Evolutionary conservation across 2,329 filamentous ascomycete species (phyloP).

Genomic region (Bertia moriformis): DNA sequence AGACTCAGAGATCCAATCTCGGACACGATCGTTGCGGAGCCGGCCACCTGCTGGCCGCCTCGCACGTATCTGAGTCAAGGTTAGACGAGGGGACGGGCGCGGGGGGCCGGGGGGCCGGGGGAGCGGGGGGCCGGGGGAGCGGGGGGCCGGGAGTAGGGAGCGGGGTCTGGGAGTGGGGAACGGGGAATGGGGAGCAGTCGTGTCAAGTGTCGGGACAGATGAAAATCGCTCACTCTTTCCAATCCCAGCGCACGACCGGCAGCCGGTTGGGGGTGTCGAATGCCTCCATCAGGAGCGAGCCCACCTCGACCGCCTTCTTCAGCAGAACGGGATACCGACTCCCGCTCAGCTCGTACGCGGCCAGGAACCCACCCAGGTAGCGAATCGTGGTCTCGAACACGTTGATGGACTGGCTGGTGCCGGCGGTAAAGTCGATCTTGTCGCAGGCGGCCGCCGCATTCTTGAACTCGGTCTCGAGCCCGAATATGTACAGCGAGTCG

Average conservation of each 20-base stretch:
- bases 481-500: constrained; percentile 64
- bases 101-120: too few relatives aligned
- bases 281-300: constrained; percentile 46
- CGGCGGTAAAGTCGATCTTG: constrained; percentile 44
- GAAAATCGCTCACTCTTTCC: constrained; percentile 25
- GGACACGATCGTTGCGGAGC: constrained; percentile 21
- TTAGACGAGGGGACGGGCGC: not conserved
- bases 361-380: constrained; percentile 54
- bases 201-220: constrained; percentile 11
- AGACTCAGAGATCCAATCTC: constrained; percentile 43
- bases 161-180: too few relatives aligned
- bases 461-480: constrained; percentile 48
- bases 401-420: constrained; percentile 35
- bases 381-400: constrained; percentile 61
- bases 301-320: constrained; percentile 47
- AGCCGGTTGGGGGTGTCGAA: constrained; percentile 59
- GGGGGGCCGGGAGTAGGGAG: too few relatives aligned
- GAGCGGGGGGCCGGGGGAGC: too few relatives aligned
- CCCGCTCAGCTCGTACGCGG: constrained; percentile 54
- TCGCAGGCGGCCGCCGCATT: constrained; percentile 43
- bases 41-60: constrained; percentile 40
- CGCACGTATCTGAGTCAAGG: constrained; percentile 26
- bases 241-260: constrained; percentile 43
- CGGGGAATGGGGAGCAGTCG: constrained; percentile 5
- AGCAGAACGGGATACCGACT: constrained; percentile 36